Evolutionary conservation across 176 grass and related monocot species (phyloP).

Genomic region (Paspalum vaginatum): DNA sequence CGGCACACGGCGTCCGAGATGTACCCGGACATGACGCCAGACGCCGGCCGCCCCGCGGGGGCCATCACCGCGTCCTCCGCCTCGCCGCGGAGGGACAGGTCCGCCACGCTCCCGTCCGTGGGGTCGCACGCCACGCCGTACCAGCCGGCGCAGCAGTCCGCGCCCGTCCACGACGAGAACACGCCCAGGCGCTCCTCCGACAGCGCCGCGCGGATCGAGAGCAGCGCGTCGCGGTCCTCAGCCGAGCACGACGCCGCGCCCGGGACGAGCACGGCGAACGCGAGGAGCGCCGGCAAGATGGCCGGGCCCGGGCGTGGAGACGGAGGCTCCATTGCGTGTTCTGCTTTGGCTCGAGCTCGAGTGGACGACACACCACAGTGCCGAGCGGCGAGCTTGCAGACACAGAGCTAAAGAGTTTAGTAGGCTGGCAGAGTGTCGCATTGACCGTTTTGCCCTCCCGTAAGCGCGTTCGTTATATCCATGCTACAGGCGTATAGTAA

Average conservation of each 20-base stretch:
- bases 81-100: conserved; percentile 83
- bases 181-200: conserved; percentile 76
- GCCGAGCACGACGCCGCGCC: conserved; percentile 28
- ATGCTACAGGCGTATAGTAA: neutral
- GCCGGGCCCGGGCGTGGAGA: too few species aligned
- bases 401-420: conserved; percentile 14
- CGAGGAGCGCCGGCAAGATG: neutral
- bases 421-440: conserved; percentile 4
- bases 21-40: conserved; percentile 90
- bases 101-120: conserved; percentile 61
- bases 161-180: conserved; percentile 76
- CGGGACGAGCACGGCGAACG: neutral
- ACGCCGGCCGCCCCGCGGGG: conserved; percentile 50
- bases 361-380: conserved; percentile 5
- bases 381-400: conserved; percentile 19
- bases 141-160: conserved; percentile 82
- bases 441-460: conserved; percentile 43
- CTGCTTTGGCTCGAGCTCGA: neutral
- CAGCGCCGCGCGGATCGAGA: conserved; percentile 67
- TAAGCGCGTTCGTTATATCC: neutral
- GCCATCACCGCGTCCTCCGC: conserved; percentile 77
- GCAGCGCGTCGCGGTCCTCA: conserved; percentile 59
- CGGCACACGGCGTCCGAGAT: conserved; percentile 80
- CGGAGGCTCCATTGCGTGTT: conserved; percentile 21
- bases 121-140: conserved; percentile 96